Conservation (phyloP, 345 rosid species). For the Limnanthes douglasii region DNA sequence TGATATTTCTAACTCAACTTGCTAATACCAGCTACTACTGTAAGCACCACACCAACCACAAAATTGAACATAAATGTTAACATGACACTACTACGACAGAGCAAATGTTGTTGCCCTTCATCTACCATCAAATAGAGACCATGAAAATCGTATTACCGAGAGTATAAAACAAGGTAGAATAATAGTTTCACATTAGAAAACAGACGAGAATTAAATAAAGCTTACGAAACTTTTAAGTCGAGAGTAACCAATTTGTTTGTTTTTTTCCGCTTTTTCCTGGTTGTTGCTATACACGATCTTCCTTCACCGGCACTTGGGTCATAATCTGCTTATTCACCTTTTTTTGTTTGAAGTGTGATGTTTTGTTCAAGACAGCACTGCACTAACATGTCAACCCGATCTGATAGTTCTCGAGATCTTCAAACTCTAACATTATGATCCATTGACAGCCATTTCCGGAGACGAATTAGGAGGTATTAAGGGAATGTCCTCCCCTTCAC, state of each 20-base stretch:
- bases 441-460: slow-evolving; percentile 88
- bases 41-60: slow-evolving; percentile 19
- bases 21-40: no score
- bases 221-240: slow-evolving; percentile 15
- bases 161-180: not conserved
- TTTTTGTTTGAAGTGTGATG: not conserved
- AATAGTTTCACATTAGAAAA: not conserved
- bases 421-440: no score
- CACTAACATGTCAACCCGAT: slow-evolving; percentile 7
- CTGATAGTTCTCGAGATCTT: slow-evolving; percentile 1
- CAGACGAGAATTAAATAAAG: slow-evolving; percentile 6
- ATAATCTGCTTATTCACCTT: slow-evolving; percentile 1
- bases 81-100: slow-evolving; percentile 17
- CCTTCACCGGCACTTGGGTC: slow-evolving; percentile 1
- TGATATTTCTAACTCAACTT: no score
- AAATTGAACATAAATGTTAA: slow-evolving; percentile 17
- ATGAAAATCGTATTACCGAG: no score
- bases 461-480: slow-evolving; percentile 62
- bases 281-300: slow-evolving; percentile 17
- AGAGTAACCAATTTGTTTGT: slow-evolving; percentile 13
- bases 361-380: slow-evolving; percentile 7
- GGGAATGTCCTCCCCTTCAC: slow-evolving; percentile 43
- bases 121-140: slow-evolving; percentile 5
- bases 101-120: slow-evolving; percentile 20
- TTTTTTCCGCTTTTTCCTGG: slow-evolving; percentile 10